Evolutionary conservation across 768 basidiomycete species (phyloP), one percentile per base, ranked within the genome.

Genomic region (Suillus discolor): DNA sequence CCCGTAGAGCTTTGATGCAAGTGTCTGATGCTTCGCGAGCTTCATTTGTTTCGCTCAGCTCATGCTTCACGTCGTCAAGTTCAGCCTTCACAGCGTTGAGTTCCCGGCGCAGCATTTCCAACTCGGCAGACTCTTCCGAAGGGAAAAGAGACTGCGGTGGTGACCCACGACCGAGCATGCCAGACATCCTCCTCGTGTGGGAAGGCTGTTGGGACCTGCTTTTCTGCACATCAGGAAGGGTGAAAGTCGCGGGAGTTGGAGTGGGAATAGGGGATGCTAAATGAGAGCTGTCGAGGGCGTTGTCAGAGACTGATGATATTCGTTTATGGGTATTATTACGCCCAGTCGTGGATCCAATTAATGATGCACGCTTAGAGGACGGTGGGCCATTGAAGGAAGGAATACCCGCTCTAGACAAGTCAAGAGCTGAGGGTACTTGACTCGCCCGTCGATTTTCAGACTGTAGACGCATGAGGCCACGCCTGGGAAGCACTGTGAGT

Each of bases 391-490:
- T 76, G 45, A 74, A 73, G 67, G 77, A 72, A 18, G 72, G 77
- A 25, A 74, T 75, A 63, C 79, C 76, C 18, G 87, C 83, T 7
- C 88, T 81, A 25, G 84, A 82, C 36, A 89, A 67, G 71, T 92
- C 91, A 42, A 88, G 74, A 16, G 85, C 78, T 16, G 78, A 79
- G 65, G 75, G 81, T 62, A 81, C 79, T 34, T 80, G 78, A 73
- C 88, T 89, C 68, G 86, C 83, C 36, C 91, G 82, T 63, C 89
- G 82, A 70, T 80, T 90, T 75, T 95, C 92, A 11, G 88, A 87
- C 73, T 95, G 93, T 11, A 95, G 82, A 20, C 91, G 86, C 93
- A 95, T 95, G 61, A 95, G 82, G 31, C 92, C 93, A 54, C 93
- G 90, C 70, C 93, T 93, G 72, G 34, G 57, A n/a, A 66, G 63